These are phyloP conservation scores for Dentipellis sp. DNA, from an alignment of 768 basidiomycete genomes.

Conservation along the genomic window DNA sequence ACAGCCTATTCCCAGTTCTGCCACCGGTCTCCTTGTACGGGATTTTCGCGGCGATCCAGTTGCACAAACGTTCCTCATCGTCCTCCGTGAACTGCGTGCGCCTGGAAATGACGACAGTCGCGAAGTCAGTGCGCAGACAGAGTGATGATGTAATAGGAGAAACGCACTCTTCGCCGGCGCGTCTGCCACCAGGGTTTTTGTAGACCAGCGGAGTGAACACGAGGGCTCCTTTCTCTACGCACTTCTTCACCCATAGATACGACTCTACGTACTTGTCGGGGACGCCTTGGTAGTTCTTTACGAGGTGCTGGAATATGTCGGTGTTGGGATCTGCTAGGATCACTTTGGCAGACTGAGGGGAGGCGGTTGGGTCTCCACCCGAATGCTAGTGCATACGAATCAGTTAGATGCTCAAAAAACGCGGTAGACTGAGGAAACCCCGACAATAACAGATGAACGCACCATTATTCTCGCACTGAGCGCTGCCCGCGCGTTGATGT, in stretches of 20 bases:
- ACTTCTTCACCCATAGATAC: conserved; percentile 78
- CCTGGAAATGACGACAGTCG: conserved; percentile 27
- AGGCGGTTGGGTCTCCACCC: conserved; percentile 67
- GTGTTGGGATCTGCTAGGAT: conserved; percentile 77
- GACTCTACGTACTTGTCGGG: conserved; percentile 73
- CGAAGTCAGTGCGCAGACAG: neutral
- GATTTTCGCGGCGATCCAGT: conserved; percentile 77
- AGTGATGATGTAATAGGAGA: neutral
- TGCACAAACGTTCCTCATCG: conserved; percentile 66
- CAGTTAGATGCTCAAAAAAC: neutral
- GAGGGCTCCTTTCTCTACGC: conserved; percentile 58
- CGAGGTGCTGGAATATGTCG: conserved; percentile 63
- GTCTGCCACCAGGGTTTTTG: conserved; percentile 76
- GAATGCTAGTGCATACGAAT: conserved; percentile 44
- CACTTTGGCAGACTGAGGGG: conserved; percentile 61
- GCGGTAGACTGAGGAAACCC: neutral
- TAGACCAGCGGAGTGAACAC: conserved; percentile 70
- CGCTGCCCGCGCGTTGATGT: conserved; percentile 60
- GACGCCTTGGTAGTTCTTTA: conserved; percentile 61
- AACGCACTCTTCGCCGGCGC: conserved; percentile 72
- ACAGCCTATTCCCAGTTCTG: conserved; percentile 72
- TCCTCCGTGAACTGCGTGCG: conserved; percentile 71
- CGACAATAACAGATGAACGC: conserved; percentile 5
- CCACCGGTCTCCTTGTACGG: conserved; percentile 79
- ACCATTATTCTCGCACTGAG: conserved; percentile 69